Conservation (phyloP, 192 early-diverging fungal species). For the Funneliformis geosporum region DNA sequence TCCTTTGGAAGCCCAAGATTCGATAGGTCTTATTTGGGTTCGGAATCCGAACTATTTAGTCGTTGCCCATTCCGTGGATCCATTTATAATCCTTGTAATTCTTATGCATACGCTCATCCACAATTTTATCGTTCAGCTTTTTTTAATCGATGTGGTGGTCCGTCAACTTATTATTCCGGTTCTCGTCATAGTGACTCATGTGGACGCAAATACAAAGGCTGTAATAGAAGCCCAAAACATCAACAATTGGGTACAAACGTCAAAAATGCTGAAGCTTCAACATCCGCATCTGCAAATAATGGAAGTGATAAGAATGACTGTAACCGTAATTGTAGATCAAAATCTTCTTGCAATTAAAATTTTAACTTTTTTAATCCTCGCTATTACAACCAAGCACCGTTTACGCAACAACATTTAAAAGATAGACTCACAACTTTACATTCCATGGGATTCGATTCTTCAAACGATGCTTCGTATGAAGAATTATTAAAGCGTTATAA, state of each 20-base stretch:
- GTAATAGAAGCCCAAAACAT: neutral
- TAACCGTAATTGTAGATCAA: neutral
- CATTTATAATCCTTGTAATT: neutral
- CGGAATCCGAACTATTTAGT: neutral
- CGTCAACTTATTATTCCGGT: neutral
- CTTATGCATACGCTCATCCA: neutral
- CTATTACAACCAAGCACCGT: neutral
- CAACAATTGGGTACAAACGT: neutral
- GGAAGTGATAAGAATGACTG: neutral
- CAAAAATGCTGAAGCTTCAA: neutral
- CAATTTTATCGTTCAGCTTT: neutral
- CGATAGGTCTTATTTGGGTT: neutral
- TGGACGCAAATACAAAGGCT: neutral
- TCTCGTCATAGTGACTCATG: neutral
- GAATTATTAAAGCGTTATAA: neutral
- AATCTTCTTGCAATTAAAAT: neutral
- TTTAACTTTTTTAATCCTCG: neutral
- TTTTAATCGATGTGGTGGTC: neutral
- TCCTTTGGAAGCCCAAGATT: neutral
- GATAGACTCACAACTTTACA: neutral
- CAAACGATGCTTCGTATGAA: neutral
- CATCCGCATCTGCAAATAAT: neutral
- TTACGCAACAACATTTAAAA: neutral
- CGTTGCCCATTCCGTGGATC: neutral
- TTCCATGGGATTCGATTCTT: neutral